phyloP scores from a whole-genome alignment of 805 yeast genomes.

The Cyberlindnera veronae region DNA sequence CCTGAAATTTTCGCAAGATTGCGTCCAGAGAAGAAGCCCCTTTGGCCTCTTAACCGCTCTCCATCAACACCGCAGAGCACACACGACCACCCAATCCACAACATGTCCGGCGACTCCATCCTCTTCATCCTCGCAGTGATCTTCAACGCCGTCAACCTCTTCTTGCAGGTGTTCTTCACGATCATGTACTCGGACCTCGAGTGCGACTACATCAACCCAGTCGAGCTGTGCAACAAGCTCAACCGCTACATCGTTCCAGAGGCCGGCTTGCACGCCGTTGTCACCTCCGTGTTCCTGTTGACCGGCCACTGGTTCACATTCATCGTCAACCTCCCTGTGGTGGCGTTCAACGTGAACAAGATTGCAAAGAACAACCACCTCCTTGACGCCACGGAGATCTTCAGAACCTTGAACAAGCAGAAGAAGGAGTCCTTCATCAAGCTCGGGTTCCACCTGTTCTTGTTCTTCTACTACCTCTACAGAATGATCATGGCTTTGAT shows the following conservation, averaged over 20 bases:
- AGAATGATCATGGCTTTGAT: slow-evolving; percentile 94
- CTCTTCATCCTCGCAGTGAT: slow-evolving; percentile 5
- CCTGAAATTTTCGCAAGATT: neutral
- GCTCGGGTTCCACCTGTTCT: slow-evolving; percentile 82
- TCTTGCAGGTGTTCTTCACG: slow-evolving; percentile 91
- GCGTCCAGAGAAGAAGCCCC: neutral
- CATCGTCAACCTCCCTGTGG: slow-evolving; percentile 75
- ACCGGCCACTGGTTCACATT: slow-evolving; percentile 93
- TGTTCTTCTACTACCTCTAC: slow-evolving; percentile 95
- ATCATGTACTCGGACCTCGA: slow-evolving; percentile 94
- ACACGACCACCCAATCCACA: neutral
- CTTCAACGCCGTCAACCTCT: slow-evolving; percentile 82
- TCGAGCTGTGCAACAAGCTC: slow-evolving; percentile 89
- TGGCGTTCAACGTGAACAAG: slow-evolving; percentile 81
- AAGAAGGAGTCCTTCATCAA: slow-evolving; percentile 90
- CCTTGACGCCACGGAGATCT: slow-evolving; percentile 95
- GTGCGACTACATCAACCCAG: slow-evolving; percentile 95
- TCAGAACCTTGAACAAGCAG: slow-evolving; percentile 88
- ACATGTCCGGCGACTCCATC: slow-evolving; percentile 19
- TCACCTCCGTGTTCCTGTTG: slow-evolving; percentile 67
- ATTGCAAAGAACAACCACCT: slow-evolving; percentile 75
- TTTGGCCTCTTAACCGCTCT: no score
- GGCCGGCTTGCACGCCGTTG: slow-evolving; percentile 73
- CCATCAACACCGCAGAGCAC: no score
- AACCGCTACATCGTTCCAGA: slow-evolving; percentile 90